Percentiles rank a stretch among this genome's conserved stretches.
phyloP scores from a whole-genome alignment of 495 filamentous ascomycete species.

The Cercophora newfieldiana region DNA sequence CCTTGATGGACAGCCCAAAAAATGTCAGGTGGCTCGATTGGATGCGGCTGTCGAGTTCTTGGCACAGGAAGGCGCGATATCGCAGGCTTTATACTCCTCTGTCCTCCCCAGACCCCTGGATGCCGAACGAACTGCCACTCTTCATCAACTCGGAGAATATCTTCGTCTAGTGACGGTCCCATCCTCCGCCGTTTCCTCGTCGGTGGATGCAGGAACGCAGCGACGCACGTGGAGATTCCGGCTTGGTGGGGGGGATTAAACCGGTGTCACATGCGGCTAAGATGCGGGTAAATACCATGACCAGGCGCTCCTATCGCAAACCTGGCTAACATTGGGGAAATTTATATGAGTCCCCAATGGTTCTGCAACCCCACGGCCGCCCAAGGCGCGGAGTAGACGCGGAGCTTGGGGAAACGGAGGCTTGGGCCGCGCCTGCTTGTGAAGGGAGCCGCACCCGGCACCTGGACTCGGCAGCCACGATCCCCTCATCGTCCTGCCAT shows the following conservation, averaged over 20 bases:
- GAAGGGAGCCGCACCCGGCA: slow-evolving; percentile 6
- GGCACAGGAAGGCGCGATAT: slow-evolving; percentile 3
- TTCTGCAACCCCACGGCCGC: neutral
- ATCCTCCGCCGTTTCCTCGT: slow-evolving; percentile 2
- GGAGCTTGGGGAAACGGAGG: neutral
- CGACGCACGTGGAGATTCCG: slow-evolving; percentile 3
- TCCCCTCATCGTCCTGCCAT: neutral
- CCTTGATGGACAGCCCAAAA: neutral
- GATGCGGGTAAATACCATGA: neutral
- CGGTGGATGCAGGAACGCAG: neutral
- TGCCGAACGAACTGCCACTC: slow-evolving; percentile 9
- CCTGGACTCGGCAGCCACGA: slow-evolving; percentile 7
- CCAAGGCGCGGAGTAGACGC: neutral
- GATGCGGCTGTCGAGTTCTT: slow-evolving; percentile 2
- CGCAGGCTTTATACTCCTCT: neutral
- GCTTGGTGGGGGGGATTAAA: neutral
- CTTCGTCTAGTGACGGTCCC: neutral
- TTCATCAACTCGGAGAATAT: slow-evolving; percentile 6
- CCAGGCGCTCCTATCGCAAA: slow-evolving; percentile 1
- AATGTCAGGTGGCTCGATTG: neutral
- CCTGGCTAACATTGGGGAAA: neutral
- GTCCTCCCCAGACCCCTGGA: neutral
- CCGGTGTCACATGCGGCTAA: neutral
- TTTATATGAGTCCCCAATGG: neutral
- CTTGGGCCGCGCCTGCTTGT: neutral